Base-by-base conservation (phyloP, 352 stramenopile genomes). In the Globisporangium spiculum region DNA sequence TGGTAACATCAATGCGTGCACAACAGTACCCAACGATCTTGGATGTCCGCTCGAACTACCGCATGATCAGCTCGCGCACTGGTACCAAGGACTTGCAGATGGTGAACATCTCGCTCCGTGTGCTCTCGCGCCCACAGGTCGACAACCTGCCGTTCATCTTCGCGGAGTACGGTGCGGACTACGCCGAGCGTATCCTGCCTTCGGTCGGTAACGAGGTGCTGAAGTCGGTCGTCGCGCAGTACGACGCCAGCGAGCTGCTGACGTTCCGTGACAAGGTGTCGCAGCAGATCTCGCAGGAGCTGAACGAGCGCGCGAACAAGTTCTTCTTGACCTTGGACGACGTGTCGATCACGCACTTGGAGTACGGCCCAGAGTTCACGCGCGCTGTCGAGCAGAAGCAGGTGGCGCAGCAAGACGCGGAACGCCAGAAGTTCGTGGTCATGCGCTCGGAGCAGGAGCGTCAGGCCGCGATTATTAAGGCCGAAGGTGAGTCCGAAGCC, bases 21-120 rank as follows among this genome's bases (percentile, higher is more conserved):
- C 32, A 38, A 38, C 32, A 38, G 87, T 97, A 98, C 75, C 98
- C 98, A 34, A 97, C 97, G 67, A 99, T 99, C 69, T 96, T 99
- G 56, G 98, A 99, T 78, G 93, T 99, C 67, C 94, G 98, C 69
- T 98, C 96, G 38, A 98, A 97, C 72, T 97, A 98, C 59, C 89
- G 97, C 58, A 95, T 99, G 73, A 99, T 99, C 77, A 98, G 93
- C 72, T 97, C 92, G 65, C 84, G 90, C 73, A 99, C 96, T 62
- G 93, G 97, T 74, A 99, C 98, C 24, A 99, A 99, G 87, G 98
- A 99, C 90, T 81, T 99, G 74, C 98, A 99, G 83, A 99, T 98
- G 86, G 98, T 99, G 38, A 99, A 99, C 85, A 99, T 99, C 77
- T 98, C 97, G 73, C 83, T 99, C 61, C 92, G 98, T 87, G 97